Conservation (phyloP, 768 basidiomycete genomes). For the Amanita molliuscula region DNA sequence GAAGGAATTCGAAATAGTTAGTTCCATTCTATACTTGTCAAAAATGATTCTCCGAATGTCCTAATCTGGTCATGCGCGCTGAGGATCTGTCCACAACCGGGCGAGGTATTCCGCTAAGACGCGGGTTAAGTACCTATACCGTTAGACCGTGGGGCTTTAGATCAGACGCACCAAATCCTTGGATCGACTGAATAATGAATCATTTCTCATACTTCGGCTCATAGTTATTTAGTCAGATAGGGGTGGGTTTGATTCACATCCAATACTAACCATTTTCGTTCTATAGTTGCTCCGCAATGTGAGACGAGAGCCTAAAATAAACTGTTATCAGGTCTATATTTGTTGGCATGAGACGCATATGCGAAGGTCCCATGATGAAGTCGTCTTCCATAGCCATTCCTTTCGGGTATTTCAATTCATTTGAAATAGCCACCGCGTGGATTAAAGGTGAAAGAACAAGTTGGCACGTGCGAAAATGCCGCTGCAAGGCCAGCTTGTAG, state of each 20-base stretch:
- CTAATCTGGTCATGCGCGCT: not conserved
- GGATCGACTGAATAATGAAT: not conserved
- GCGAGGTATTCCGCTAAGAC: not conserved
- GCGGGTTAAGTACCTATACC: not conserved
- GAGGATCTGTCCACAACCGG: not conserved
- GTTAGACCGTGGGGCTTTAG: not conserved
- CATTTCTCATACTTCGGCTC: not conserved
- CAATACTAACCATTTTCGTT: not conserved
- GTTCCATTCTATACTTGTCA: not conserved
- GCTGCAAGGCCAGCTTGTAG: not conserved
- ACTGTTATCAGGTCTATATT: not conserved
- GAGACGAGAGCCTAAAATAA: not conserved
- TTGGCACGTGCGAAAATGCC: not conserved
- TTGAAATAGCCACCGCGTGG: too few species aligned
- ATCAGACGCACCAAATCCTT: not conserved
- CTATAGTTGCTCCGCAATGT: not conserved
- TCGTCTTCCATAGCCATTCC: too few species aligned
- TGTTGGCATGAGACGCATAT: not conserved
- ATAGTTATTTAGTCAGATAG: constrained; percentile 1
- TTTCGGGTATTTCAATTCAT: too few species aligned
- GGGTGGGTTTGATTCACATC: not conserved
- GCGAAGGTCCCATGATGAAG: too few species aligned
- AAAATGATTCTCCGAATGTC: not conserved
- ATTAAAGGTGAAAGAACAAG: too few species aligned
- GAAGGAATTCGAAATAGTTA: not conserved